These are phyloP conservation scores for Phanerodontia chrysosporium DNA, from an alignment of 768 basidiomycete species.

Conservation along the genomic window DNA sequence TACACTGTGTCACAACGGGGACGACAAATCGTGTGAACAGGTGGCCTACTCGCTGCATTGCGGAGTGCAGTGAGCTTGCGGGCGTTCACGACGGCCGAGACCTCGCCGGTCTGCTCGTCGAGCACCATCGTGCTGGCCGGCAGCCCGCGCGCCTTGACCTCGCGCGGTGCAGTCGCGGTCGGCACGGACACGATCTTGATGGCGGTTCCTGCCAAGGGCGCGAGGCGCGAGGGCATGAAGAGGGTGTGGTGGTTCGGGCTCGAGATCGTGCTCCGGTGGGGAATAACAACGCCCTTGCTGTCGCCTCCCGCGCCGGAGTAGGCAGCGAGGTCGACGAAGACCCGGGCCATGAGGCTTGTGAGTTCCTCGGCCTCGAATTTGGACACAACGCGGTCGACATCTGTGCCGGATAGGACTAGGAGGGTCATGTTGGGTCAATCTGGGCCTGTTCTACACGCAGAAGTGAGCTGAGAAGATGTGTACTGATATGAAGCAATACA, in stretches of 20 bases:
- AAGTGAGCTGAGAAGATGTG: background rate
- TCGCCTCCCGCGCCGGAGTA: background rate
- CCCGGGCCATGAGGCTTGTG: constrained; percentile 52
- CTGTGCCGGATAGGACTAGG: constrained; percentile 55
- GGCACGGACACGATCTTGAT: constrained; percentile 86
- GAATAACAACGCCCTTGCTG: constrained; percentile 30
- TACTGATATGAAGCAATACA: background rate
- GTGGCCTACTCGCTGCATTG: constrained; percentile 71
- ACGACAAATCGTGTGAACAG: background rate
- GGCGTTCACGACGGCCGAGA: constrained; percentile 79
- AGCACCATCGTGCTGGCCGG: constrained; percentile 76
- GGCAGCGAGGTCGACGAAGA: constrained; percentile 49
- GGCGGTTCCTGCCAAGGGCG: constrained; percentile 43
- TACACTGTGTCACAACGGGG: background rate
- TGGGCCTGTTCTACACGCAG: background rate
- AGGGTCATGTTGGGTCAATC: constrained; percentile 35
- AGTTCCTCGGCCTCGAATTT: constrained; percentile 42
- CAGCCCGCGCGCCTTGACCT: constrained; percentile 43
- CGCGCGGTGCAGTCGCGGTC: constrained; percentile 29
- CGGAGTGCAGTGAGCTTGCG: constrained; percentile 72
- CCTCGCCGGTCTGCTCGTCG: constrained; percentile 62
- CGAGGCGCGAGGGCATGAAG: constrained; percentile 80
- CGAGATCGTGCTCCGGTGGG: constrained; percentile 56
- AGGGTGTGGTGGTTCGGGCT: constrained; percentile 56
- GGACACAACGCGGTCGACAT: constrained; percentile 49